Evolutionary conservation across 2,329 filamentous ascomycete genomes (phyloP).

Genomic region (Dissoconium aciculare): DNA sequence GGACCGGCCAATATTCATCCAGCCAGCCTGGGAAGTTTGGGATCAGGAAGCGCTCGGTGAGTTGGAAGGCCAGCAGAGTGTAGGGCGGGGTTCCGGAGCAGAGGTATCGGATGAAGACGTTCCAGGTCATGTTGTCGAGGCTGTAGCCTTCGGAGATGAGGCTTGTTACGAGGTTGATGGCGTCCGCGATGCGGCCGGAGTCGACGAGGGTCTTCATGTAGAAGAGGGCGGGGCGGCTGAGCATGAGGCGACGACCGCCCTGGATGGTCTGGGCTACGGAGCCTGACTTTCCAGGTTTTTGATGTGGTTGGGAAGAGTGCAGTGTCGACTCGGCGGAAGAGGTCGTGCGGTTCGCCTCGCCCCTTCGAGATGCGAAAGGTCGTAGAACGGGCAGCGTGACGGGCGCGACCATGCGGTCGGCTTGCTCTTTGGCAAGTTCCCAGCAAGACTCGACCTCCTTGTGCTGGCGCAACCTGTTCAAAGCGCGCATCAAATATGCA

Average conservation of each 20-base stretch:
- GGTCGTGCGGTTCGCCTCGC: too few species aligned
- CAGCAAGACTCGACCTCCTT: conserved; percentile 51
- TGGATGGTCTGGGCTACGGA: not conserved
- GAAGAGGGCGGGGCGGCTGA: conserved; percentile 34
- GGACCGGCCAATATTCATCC: too few species aligned
- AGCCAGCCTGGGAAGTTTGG: conserved; percentile 62
- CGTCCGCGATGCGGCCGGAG: conserved; percentile 33
- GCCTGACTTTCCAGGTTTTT: not conserved
- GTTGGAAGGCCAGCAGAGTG: conserved; percentile 51
- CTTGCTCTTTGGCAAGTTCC: conserved; percentile 43
- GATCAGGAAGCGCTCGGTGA: conserved; percentile 69
- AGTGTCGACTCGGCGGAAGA: not conserved
- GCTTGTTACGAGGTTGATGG: conserved; percentile 35
- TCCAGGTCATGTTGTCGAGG: conserved; percentile 67
- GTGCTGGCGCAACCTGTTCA: conserved; percentile 43
- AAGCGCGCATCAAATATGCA: conserved; percentile 52
- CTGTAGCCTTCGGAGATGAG: conserved; percentile 53
- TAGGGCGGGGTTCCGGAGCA: conserved; percentile 39
- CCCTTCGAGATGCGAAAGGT: too few species aligned
- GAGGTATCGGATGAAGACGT: conserved; percentile 56
- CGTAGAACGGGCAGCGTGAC: conserved; percentile 8
- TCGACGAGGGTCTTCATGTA: conserved; percentile 39
- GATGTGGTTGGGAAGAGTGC: not conserved
- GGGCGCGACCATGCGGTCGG: conserved; percentile 24
- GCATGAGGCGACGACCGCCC: conserved; percentile 18